Evolutionary conservation across 805 yeast genomes (phyloP), one percentile per base, ranked within the genome.

Genomic region (Sporopachydermia lactativora): DNA sequence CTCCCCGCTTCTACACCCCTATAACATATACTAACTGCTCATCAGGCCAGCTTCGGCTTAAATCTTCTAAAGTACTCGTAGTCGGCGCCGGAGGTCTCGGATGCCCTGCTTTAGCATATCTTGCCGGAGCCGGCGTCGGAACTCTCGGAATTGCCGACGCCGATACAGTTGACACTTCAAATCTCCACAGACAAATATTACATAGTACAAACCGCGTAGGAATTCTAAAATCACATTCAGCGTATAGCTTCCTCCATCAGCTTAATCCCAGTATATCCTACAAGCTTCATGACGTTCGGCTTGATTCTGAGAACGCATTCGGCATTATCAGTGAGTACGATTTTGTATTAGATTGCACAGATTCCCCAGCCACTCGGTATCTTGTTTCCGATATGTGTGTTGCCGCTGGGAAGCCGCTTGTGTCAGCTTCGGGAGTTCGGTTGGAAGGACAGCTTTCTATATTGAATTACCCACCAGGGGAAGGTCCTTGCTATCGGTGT

Each of bases 1-100:
- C 8, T 11, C 15, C 28, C n/a, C 31, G 31, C 31, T 24, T 5
- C 55, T 66, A 1, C 45, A 59, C n/a, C 31, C n/a, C 8, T 24
- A n/a, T 24, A 15, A 11, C 5, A 15, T 11, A 37, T 38, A 11
- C 13, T 39, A n/a, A 17, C 5, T 17, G 14, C 14, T 17, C 13
- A 28, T 43, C 58, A 1, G 68, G 75, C 2, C 99, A 92, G 55
- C 40, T 69, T 4, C 62, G 59, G 36, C 58, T 92, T 38, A 77
- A 76, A 46, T 48, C 57, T 0, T 43, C 89, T 2, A 71, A 64
- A 40, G 71, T 88, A 0, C 58, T 89, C 17, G 88, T 92, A 0
- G 68, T 92, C 4, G 98, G 99, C 1, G 96, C 96, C 1, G 99
- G 98, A 6, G 99, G 99, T 0, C 65, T 92, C 4, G 97, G 98